A percentile compares a stretch with the other conserved stretches of the same genome.
phyloP scores from a whole-genome alignment of 2,329 filamentous ascomycete species.

The Zopfia rhizophila region DNA sequence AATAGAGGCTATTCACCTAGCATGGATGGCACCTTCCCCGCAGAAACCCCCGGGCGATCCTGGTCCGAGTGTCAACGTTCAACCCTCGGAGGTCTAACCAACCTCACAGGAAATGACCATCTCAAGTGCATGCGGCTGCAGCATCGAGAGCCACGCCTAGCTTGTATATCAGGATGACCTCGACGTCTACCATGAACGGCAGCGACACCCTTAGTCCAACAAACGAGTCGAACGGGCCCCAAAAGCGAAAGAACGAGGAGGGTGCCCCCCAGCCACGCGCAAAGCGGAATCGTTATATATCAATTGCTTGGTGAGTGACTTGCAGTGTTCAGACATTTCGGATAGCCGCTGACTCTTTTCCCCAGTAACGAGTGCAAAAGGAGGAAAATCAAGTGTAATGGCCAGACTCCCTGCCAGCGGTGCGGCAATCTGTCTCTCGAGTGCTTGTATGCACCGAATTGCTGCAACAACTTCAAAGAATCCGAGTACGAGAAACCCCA shows the following conservation, averaged over 20 bases:
- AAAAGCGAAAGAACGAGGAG: constrained; percentile 59
- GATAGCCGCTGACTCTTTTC: constrained; percentile 18
- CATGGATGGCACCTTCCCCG: too few relatives aligned
- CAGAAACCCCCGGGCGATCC: too few relatives aligned
- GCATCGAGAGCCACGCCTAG: too few relatives aligned
- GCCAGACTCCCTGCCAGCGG: constrained; percentile 71
- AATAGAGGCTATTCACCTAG: too few relatives aligned
- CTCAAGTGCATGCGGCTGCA: too few relatives aligned
- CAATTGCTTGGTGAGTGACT: constrained; percentile 69
- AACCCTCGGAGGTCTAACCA: too few relatives aligned
- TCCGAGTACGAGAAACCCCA: constrained; percentile 69
- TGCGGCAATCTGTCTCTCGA: constrained; percentile 72
- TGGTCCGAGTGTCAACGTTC: too few relatives aligned
- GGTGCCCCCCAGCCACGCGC: constrained; percentile 61
- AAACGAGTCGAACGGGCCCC: constrained; percentile 31
- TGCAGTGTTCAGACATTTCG: constrained; percentile 38
- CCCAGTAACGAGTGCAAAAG: constrained; percentile 72
- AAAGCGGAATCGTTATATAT: constrained; percentile 75
- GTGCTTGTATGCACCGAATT: constrained; percentile 73
- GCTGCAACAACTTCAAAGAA: constrained; percentile 87
- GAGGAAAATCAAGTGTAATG: constrained; percentile 76
- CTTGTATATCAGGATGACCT: too few relatives aligned
- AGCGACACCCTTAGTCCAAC: constrained; percentile 48
- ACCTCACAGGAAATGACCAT: too few relatives aligned
- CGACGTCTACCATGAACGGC: constrained; percentile 30